Base-by-base conservation (phyloP, 208 protist genomes). In the Strigomonas galati region DNA sequence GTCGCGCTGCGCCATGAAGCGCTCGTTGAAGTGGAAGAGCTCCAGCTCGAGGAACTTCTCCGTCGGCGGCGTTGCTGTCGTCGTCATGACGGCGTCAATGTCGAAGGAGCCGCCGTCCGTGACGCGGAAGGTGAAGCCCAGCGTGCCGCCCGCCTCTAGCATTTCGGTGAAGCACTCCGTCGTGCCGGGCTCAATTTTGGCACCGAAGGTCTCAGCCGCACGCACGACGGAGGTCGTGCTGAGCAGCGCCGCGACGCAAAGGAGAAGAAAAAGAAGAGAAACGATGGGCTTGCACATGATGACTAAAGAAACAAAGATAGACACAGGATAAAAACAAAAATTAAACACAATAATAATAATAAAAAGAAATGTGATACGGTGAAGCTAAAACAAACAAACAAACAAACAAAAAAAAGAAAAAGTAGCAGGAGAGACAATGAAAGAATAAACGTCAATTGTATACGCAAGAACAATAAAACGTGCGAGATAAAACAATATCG, bases 71-170 rank as follows among this genome's bases (percentile, higher is more conserved):
- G 76, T 78, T 23, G 51, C 69, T 21, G 65, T 79, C 48, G 77
- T 71, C 35, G 49, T 72, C 74, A 90, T 71, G 35, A 63, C 60
- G 21, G 67, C 84, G 51, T 89, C 80, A 24, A 93, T 71, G 63
- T 93, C 84, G 52, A 91, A 84, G 24, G 76, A 65, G 26, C 87
- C 87, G 57, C 87, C 87, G 67, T 87, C 74, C 12, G 80, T 87
- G 63, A 93, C 87, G 37, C 77, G 74, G 62, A 93, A 93, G 31
- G 57, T 76, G 59, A 93, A 80, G 56, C 79, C 75, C 23, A 92
- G 62, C 19, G 73, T 78, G 27, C 68, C 86, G 26, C 83, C 82
- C 23, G 84, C 81, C 54, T 79, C 69, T 15, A 90, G 66, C 28
- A 84, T 65, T 65, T 92, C 84, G 17, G 70, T 73, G 67, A 84